Conservation (phyloP, 2,329 filamentous ascomycete species). For the Verticillium nubilum region DNA sequence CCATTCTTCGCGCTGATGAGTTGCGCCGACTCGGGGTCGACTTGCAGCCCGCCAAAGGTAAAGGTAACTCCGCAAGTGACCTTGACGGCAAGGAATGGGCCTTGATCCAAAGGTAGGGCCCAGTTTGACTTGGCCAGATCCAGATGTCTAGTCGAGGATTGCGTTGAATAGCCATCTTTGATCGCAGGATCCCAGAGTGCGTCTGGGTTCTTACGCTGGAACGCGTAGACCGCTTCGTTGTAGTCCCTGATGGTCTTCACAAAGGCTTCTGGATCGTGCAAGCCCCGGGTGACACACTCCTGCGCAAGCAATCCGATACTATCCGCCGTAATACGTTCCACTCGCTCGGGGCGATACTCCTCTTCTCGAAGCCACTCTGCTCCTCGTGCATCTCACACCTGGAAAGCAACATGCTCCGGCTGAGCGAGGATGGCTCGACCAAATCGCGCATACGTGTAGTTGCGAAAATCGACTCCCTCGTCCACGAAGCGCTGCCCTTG, state of each 20-base stretch:
- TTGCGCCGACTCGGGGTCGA: constrained; percentile 47
- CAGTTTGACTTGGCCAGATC: constrained; percentile 58
- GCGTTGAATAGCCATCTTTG: constrained; percentile 57
- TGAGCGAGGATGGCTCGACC: constrained; percentile 57
- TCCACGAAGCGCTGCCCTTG: constrained; percentile 59
- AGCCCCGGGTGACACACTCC: constrained; percentile 37
- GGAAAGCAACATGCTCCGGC: constrained; percentile 53
- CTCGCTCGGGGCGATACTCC: constrained; percentile 56
- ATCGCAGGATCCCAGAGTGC: constrained; percentile 52
- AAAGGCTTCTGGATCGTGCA: constrained; percentile 40
- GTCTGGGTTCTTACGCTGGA: constrained; percentile 36
- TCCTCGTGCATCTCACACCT: constrained; percentile 55
- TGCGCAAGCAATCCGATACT: constrained; percentile 51
- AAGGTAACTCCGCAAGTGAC: constrained; percentile 64
- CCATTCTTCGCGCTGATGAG: constrained; percentile 42
- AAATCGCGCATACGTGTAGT: constrained; percentile 64
- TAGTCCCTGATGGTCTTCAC: constrained; percentile 47
- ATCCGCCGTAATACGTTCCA: constrained; percentile 43
- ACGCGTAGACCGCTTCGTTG: constrained; percentile 49
- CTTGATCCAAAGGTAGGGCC: constrained; percentile 51
- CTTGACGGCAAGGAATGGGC: constrained; percentile 57
- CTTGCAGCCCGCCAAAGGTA: constrained; percentile 59
- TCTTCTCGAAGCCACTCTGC: constrained; percentile 50
- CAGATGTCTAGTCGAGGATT: constrained; percentile 38
- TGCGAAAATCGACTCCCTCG: constrained; percentile 59